Percentiles rank a stretch among this genome's conserved stretches.
Conservation (phyloP, 148 eudicot genomes). For the Oxyria digyna region DNA sequence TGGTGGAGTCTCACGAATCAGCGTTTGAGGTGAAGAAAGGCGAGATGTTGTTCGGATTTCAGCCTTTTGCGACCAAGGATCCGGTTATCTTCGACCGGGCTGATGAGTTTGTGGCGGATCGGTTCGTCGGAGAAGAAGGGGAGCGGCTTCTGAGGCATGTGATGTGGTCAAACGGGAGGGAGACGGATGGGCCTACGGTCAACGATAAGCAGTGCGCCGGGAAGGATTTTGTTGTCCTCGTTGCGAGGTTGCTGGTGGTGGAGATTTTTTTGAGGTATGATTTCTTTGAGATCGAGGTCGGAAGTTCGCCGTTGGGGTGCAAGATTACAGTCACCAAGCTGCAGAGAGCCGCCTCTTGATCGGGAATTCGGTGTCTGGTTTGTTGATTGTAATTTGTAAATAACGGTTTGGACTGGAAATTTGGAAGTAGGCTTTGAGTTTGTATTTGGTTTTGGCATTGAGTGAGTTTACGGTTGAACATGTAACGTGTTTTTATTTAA, state of each 20-base stretch:
- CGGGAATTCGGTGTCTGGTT: not conserved
- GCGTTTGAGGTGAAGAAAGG: slow-evolving; percentile 40
- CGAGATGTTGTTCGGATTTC: slow-evolving; percentile 46
- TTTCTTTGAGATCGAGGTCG: slow-evolving; percentile 23
- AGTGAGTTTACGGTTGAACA: not conserved
- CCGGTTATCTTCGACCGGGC: slow-evolving; percentile 27
- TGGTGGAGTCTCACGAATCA: slow-evolving; percentile 35
- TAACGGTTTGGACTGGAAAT: not conserved
- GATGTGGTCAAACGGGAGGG: slow-evolving; percentile 52
- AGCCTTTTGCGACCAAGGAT: slow-evolving; percentile 47
- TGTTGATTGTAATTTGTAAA: not conserved
- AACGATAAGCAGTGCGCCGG: slow-evolving; percentile 56
- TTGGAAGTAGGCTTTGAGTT: not conserved
- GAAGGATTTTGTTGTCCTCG: slow-evolving; percentile 40
- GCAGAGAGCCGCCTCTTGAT: not conserved
- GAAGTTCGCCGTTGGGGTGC: not conserved
- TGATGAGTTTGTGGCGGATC: slow-evolving; percentile 35
- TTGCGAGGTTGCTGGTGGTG: slow-evolving; percentile 37
- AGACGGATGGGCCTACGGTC: slow-evolving; percentile 33
- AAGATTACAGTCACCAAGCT: not conserved
- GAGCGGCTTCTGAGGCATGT: slow-evolving; percentile 36
- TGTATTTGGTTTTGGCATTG: not conserved
- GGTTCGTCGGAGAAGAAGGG: slow-evolving; percentile 59
- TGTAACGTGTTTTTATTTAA: not conserved
- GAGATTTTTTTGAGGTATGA: slow-evolving; percentile 54